Conservation (phyloP, 140 eudicot genomes). For the Erigeron philadelphicus region DNA sequence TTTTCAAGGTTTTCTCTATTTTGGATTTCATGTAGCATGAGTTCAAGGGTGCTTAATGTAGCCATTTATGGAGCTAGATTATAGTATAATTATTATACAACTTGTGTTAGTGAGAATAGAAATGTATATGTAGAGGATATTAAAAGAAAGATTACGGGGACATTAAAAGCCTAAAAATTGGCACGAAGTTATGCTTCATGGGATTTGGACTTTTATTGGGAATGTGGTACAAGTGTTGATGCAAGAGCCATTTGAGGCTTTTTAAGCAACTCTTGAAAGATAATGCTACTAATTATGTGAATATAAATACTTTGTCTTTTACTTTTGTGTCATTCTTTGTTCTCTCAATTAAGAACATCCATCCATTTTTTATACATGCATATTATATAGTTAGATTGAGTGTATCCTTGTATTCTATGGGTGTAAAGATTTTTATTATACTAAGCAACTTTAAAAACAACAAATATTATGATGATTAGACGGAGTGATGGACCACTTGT, state of each 20-base stretch:
- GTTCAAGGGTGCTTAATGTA: constrained; percentile 58
- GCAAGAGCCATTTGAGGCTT: constrained; percentile 32
- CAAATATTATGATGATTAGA: too few relatives aligned
- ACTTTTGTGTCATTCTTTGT: constrained; percentile 30
- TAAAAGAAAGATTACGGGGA: constrained; percentile 23
- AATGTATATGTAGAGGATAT: constrained; percentile 7
- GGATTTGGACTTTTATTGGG: constrained; percentile 45
- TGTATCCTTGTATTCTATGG: not conserved
- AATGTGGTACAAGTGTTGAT: constrained; percentile 31
- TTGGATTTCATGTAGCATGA: constrained; percentile 63
- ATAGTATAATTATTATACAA: not conserved
- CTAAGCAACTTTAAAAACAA: too few relatives aligned
- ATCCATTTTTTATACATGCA: constrained; percentile 19
- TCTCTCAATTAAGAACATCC: constrained; percentile 29
- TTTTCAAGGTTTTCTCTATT: constrained; percentile 32
- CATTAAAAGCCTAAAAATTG: constrained; percentile 31
- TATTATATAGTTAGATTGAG: not conserved
- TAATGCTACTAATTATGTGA: constrained; percentile 22
- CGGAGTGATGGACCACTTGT: too few relatives aligned
- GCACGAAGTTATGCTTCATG: constrained; percentile 32
- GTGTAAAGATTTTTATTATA: too few relatives aligned
- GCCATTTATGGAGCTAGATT: constrained; percentile 26
- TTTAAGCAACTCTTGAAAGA: constrained; percentile 27
- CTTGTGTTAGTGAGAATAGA: not conserved
- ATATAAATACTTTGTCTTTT: constrained; percentile 35